phyloP scores from a whole-genome alignment of 1,284 basidiomycete genomes.

The Cyathus pygmaeus region DNA sequence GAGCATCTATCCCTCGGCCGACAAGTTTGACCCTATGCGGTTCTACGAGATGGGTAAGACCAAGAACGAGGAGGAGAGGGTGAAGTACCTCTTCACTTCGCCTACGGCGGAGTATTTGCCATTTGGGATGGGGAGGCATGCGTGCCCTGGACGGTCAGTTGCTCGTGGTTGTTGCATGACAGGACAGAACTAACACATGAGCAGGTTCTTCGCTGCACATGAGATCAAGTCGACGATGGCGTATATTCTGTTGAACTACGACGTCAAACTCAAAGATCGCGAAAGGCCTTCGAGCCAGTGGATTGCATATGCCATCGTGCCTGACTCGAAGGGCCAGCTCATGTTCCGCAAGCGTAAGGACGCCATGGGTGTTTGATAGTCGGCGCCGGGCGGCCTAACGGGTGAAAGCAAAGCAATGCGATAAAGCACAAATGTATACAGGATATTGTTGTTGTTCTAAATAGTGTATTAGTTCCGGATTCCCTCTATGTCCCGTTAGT shows the following conservation, averaged over 20 bases:
- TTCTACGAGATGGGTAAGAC: conserved; percentile 12
- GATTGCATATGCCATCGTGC: conserved; percentile 7
- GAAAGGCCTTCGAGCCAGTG: conserved; percentile 17
- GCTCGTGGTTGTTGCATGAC: no score
- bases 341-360: conserved; percentile 14
- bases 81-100: background rate
- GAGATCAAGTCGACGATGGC: conserved; percentile 52
- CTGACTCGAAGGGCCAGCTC: conserved; percentile 10
- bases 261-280: conserved; percentile 45
- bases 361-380: no score
- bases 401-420: no score
- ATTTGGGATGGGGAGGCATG: conserved; percentile 43
- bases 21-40: conserved; percentile 16
- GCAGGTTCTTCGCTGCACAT: conserved; percentile 54
- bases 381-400: no score
- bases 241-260: conserved; percentile 50
- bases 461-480: no score
- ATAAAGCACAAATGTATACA: background rate
- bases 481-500: no score
- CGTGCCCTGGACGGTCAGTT: conserved; percentile 26
- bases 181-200: conserved; percentile 23
- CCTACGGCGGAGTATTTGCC: conserved; percentile 29
- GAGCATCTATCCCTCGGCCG: conserved; percentile 9
- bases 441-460: background rate
- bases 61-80: background rate